Evolutionary conservation across 345 rosid genomes (phyloP).

Genomic region (Pistacia atlantica): DNA sequence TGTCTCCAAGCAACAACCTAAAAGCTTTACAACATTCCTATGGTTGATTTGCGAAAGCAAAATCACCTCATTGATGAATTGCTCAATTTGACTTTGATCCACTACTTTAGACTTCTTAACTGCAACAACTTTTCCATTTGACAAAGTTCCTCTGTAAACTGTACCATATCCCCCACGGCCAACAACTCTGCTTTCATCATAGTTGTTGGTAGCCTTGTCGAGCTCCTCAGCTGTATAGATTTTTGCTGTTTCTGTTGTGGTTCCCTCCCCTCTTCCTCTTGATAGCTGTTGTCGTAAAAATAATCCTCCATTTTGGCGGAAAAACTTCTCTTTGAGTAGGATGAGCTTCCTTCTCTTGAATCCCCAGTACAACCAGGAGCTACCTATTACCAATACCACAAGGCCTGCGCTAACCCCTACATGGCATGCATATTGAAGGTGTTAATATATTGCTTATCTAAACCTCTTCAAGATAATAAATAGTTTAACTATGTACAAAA

Average conservation of each 20-base stretch:
- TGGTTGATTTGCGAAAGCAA: conserved; percentile 24
- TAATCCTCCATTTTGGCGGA: conserved; percentile 10
- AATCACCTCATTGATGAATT: conserved; percentile 28
- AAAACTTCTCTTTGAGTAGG: conserved; percentile 11
- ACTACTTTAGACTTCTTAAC: conserved; percentile 10
- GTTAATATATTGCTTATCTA: too few species aligned
- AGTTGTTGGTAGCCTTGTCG: conserved; percentile 27
- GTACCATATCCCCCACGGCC: conserved; percentile 29
- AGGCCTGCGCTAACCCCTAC: background rate
- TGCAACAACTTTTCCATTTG: background rate
- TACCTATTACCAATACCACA: background rate
- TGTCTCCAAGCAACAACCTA: conserved; percentile 29
- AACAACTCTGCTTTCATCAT: conserved; percentile 14
- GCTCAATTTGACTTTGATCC: conserved; percentile 22
- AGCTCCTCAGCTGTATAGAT: conserved; percentile 24
- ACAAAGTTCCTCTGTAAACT: conserved; percentile 26
- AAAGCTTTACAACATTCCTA: conserved; percentile 23
- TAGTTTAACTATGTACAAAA: too few species aligned
- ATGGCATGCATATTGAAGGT: too few species aligned
- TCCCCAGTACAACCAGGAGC: conserved; percentile 11
- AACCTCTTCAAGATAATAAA: too few species aligned
- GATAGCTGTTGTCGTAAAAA: background rate
- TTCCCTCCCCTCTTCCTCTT: too few species aligned
- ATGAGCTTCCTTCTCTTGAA: conserved; percentile 10
- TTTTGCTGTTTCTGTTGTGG: conserved; percentile 8